Evolutionary conservation across 768 basidiomycete genomes (phyloP), one percentile per base, ranked within the genome.

Genomic region (Lanmaoa rubissima): DNA sequence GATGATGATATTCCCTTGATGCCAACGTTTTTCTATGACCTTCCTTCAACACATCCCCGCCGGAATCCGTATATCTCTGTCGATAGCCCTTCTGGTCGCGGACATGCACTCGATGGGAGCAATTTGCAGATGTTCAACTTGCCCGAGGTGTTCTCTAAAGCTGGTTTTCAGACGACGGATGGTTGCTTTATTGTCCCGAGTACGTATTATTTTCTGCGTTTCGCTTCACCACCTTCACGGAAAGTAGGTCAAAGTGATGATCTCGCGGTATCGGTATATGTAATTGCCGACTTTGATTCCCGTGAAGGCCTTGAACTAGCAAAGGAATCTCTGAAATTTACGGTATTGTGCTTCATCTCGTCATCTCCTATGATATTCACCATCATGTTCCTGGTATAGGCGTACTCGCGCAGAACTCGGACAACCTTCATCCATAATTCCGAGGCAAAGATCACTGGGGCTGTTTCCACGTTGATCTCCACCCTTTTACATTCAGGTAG

Each of bases 21-120:
- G 52, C 73, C 82, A 32, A 87, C 79, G 14, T 94, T 90, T 73
- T 98, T 98, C 75, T 98, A 96, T 67, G 92, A 96, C 64, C 79
- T 94, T 7, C 90, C 94, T 1, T 82, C 82, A 0, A 85, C 91
- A 0, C 77, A 78, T 41, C 75, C 79, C 53, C 79, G 87, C 12
- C 75, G 97, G n/a, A 98, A 93, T 70, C 76, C 73, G 28, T 83
- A 89, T 66, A 85, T 98, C 52, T 83, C 85, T 64, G 84, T 87
- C 0, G 65, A 76, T 4, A 76, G 73, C 35, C 65, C 78, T 3
- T 77, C 77, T 21, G 47, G 58, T 24, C 51, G 31, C 7, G 68
- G 57, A 12, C 65, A 47, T 31, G 19, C 54, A 7, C 53, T 43
- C 10, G 59, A 55, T 19, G 57, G 49, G 17, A 53, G 9, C 24